Percentiles rank a stretch among this genome's conserved stretches.
Evolutionary conservation across 345 rosid species (phyloP).

Genomic region (Laguncularia racemosa): DNA sequence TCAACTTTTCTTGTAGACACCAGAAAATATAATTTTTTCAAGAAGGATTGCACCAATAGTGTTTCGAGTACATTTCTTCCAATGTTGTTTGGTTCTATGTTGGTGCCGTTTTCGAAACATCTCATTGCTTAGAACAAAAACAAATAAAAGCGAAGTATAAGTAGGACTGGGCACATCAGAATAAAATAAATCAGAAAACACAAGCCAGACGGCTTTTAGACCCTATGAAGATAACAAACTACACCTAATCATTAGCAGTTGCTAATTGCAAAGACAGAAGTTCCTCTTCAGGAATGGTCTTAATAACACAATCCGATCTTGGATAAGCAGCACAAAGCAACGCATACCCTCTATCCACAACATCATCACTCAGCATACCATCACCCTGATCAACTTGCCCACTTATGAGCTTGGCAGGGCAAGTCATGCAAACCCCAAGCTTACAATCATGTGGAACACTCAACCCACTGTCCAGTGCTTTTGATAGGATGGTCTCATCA

Average conservation of each 20-base stretch:
- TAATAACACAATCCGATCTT: conserved; percentile 68
- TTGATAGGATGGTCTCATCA: conserved; percentile 75
- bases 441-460: conserved; percentile 82
- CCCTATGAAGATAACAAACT: background rate
- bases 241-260: conserved; percentile 64
- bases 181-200: too few species aligned
- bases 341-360: conserved; percentile 79
- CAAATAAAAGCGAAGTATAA: background rate
- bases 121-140: background rate
- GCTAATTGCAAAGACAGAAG: conserved; percentile 75
- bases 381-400: conserved; percentile 90
- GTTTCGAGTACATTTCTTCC: background rate
- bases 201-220: too few species aligned
- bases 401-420: conserved; percentile 70
- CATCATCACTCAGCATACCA: conserved; percentile 97
- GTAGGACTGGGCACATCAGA: too few species aligned
- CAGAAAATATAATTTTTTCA: background rate
- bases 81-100: too few species aligned
- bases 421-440: conserved; percentile 98
- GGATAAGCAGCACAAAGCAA: conserved; percentile 83
- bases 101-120: background rate
- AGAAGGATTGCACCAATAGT: background rate
- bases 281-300: conserved; percentile 90
- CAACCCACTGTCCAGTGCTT: conserved; percentile 74
- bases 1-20: background rate